A percentile compares a stretch with the other conserved stretches of the same genome.
Evolutionary conservation across 371 early-diverging fungal genomes (phyloP).

Genomic region (Sporodiniella umbellata): DNA sequence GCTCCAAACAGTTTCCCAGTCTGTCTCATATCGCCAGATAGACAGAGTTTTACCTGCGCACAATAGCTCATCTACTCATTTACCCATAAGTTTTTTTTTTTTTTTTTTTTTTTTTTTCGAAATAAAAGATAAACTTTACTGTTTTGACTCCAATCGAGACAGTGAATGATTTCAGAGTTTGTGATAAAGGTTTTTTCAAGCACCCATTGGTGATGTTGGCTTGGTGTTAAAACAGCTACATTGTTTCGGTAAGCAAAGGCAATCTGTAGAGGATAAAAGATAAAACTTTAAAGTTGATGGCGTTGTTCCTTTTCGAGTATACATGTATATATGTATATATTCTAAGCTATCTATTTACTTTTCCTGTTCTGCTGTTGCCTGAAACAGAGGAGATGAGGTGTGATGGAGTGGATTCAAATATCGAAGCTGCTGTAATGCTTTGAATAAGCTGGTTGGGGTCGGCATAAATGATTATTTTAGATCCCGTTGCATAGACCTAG

Average conservation of each 20-base stretch:
- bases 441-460: constrained; percentile 41
- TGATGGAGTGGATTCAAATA: constrained; percentile 3
- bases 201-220: constrained; percentile 3
- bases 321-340: no score
- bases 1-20: constrained; percentile 26
- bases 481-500: constrained; percentile 49
- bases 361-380: constrained; percentile 31
- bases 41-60: constrained; percentile 31
- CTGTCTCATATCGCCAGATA: constrained; percentile 24
- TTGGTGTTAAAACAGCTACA: constrained; percentile 25
- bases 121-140: constrained; percentile 18
- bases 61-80: constrained; percentile 28
- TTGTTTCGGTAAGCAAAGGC: constrained; percentile 28
- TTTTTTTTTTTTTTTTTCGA: not conserved
- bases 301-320: no score
- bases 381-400: constrained; percentile 30
- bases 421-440: constrained; percentile 23
- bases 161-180: constrained; percentile 15
- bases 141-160: constrained; percentile 44
- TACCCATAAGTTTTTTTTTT: not conserved
- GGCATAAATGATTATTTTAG: constrained; percentile 46
- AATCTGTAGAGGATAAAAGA: constrained; percentile 22
- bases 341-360: no score
- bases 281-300: no score
- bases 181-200: constrained; percentile 17